Base-by-base conservation (phyloP, 2,329 filamentous ascomycete genomes). In the Kalmusia sp. region DNA sequence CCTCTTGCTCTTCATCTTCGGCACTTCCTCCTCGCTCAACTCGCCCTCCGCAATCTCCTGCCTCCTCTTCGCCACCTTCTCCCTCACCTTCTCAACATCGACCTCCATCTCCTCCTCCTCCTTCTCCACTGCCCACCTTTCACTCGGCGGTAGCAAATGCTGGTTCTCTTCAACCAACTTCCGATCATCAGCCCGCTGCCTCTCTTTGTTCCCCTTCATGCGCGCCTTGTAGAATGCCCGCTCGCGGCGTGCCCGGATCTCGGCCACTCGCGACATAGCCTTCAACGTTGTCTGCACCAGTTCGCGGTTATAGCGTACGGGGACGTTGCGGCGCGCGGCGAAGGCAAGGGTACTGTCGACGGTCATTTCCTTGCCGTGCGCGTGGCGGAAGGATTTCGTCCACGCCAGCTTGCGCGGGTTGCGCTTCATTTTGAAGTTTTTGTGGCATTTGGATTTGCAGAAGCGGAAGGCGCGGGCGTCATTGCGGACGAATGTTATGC, bases 321-420 rank as follows among this genome's bases (percentile, higher is more conserved):
- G 95, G 27, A 96, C 86, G 82, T 99, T 97, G 81, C 95, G 90
- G 72, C 92, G 90, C 64, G 92, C 90, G 58, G 91, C 90, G 79
- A 98, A 96, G 71, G 92, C 89, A 56, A 99, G 87, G 27, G 93
- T 96, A 69, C 87, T 90, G 83, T 99, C 95, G 77, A 98, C 93
- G 52, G 91, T 90, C 63, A 74, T 67, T 58, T 73, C 91, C 96
- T 87, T 77, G 63, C 87, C 85, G 63, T 80, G 70, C 2, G 70
- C 71, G 52, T 64, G 68, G 41, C 67, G 68, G 65, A 69, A 71
- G 8, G 62, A 62, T 51, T 72, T 72, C n/a, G 67, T 71, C 95
- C 93, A 97, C 78, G 92, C 95, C 67, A 98, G 86, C 63, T 97
- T 96, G 75, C 93, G 88, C 30, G 93, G 93, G 80, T 98, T 97